These are phyloP conservation scores for Neurospora sublineolata DNA, from an alignment of 495 filamentous ascomycete genomes.

Conservation along the genomic window DNA sequence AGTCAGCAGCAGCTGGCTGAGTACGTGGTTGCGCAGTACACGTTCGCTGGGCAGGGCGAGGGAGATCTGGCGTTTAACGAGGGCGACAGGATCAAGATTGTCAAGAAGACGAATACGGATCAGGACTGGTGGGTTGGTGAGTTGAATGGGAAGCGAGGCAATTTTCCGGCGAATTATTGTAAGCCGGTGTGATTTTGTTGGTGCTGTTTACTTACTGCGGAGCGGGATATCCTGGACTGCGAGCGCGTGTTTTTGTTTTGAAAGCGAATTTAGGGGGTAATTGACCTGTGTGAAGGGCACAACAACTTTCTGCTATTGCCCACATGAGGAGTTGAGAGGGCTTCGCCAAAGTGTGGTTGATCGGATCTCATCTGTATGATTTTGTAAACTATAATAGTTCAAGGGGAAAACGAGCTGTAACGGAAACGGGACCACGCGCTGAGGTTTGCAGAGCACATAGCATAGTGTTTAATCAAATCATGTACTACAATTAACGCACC, in stretches of 20 bases:
- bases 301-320: not conserved
- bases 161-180: slow-evolving; percentile 90
- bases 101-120: slow-evolving; percentile 72
- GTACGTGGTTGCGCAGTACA: slow-evolving; percentile 72
- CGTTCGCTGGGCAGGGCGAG: slow-evolving; percentile 58
- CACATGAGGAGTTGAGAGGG: not conserved
- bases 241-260: not conserved
- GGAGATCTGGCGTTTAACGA: slow-evolving; percentile 76
- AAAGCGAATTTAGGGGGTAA: not conserved
- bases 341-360: not conserved
- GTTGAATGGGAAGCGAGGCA: slow-evolving; percentile 58
- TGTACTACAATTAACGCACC: not conserved
- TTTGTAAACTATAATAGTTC: not conserved
- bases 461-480: not conserved
- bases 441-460: not conserved
- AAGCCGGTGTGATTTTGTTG: slow-evolving; percentile 8
- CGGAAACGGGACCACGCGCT: not conserved
- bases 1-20: slow-evolving; percentile 32
- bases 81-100: slow-evolving; percentile 73
- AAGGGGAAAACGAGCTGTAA: not conserved
- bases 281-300: no score
- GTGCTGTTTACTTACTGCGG: not conserved
- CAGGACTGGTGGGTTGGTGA: slow-evolving; percentile 98
- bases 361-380: not conserved
- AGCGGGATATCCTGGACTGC: not conserved